Evolutionary conservation across 331 rosid genomes (phyloP), one percentile per base, ranked within the genome.

Genomic region (Pyrus hybrid): DNA sequence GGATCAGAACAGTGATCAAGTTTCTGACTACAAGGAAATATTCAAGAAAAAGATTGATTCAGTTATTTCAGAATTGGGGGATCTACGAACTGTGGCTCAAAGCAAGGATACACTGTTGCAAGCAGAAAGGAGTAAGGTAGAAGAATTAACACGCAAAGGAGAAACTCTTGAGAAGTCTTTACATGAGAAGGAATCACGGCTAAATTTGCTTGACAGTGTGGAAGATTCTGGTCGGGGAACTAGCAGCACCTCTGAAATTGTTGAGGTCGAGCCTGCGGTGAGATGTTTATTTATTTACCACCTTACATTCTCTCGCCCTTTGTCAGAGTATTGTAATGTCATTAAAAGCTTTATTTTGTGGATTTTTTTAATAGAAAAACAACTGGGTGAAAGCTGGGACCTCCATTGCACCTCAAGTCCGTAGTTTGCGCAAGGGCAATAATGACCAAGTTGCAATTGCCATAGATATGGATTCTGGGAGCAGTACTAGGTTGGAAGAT

Each of bases 361-460:
- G 22, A 43, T 75, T 70, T 71, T 78, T 3, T 58, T 3, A 26
- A 79, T 86, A 94, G 99, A 72, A 77, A 47, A 92, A 86, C 71
- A 88, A 86, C 30, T 83, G 97, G 99, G 85, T 81, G 12, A 76
- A 79, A 32, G 72, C 89, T 45, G 93, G 93, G 33, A 72, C 91
- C 58, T 87, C 93, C 64, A 72, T 83, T 67, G 76, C 97, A 28
- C 88, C 99, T 70, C 99, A 87, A 89, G 99, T 94, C 53, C 99
- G 97, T 68, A 92, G 99, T 89, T 83, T 92, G 77, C 99, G 97
- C 76, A 94, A 94, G 82, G 96, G 88, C 79, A 94, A 87, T 75
- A 90, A 37, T 37, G 97, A 94, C 62, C 95, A 94, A 85, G 86
- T 94, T 79, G 92, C 99, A 78, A 86, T 94, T 83, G 96, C 99